These are phyloP conservation scores for Venustampulla echinocandica DNA, from an alignment of 495 filamentous ascomycete species.

Conservation along the genomic window DNA sequence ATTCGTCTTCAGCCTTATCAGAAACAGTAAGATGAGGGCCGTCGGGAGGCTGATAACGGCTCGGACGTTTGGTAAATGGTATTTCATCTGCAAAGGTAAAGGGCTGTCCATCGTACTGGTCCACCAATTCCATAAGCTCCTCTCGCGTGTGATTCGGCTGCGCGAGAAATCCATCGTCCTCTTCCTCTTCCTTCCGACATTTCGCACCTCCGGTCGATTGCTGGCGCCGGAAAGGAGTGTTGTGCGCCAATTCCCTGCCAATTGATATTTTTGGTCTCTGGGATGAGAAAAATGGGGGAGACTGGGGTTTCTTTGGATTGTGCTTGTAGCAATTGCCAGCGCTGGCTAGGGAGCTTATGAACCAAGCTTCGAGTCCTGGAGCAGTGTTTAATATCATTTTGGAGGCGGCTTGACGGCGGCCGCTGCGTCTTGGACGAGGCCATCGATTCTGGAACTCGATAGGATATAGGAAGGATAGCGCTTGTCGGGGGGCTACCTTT, in stretches of 20 bases:
- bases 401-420: neutral
- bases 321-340: constrained; percentile 56
- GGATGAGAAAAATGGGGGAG: constrained; percentile 5
- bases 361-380: constrained; percentile 36
- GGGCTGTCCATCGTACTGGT: constrained; percentile 34
- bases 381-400: constrained; percentile 5
- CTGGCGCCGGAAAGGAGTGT: constrained; percentile 1
- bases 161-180: neutral
- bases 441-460: neutral
- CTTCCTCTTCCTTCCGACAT: neutral
- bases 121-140: constrained; percentile 40
- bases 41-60: constrained; percentile 35
- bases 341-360: constrained; percentile 56
- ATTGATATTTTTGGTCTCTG: constrained; percentile 3
- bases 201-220: constrained; percentile 4
- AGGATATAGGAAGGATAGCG: constrained; percentile 34
- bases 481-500: constrained; percentile 37
- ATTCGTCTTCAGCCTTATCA: constrained; percentile 33
- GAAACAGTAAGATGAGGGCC: constrained; percentile 36
- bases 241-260: constrained; percentile 1
- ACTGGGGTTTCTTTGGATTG: constrained; percentile 17
- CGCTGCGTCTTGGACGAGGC: neutral
- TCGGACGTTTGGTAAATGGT: constrained; percentile 29
- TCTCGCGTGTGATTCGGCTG: constrained; percentile 20
- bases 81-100: constrained; percentile 41